Evolutionary conservation across 2,329 filamentous ascomycete genomes (phyloP), one percentile per base, ranked within the genome.

Genomic region (Colletotrichum zoysiae): DNA sequence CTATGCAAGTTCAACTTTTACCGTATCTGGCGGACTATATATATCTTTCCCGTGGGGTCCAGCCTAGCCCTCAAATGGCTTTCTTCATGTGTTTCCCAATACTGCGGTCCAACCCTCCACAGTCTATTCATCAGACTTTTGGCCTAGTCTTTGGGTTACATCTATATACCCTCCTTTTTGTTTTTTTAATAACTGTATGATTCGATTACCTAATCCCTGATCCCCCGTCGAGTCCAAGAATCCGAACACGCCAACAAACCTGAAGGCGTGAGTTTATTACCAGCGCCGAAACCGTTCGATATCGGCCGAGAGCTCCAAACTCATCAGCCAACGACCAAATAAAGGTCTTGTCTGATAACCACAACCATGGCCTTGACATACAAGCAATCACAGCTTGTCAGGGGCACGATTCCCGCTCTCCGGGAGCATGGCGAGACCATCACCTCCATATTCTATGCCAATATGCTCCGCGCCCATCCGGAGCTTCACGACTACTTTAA

Each of bases 401-500:
- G 90, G 80, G 86, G 90, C 63, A 94, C 92, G 7, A 88, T 93
- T 71, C 92, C 92, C 2, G 86, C 91, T 44, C 86, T 95, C 3
- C 86, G 86, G 30, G 85, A 91, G 73, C 89, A 94, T 78, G 93
- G 93, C 78, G 86, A 87, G 74, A 84, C 86, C 73, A 93, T 95
- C 79, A 91, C 92, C 7, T 86, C 85, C n/a, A 86, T 87, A 74
- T 94, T 95, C 84, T 95, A 95, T 84, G 84, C 85, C 73, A 90
- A 89, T 77, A 88, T 95, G 84, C 84, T 95, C 33, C 78, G 79
- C 14, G 88, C 89, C 50, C 85, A 93, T 72, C 92, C 92, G 0
- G 86, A 89, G 56, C 87, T 95, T 42, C 88, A 90, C 76, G 87
- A 90, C 79, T 84, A 92, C 80, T 94, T 95, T 86, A 94, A 94